phyloP scores from a whole-genome alignment of 1,284 basidiomycete species.

The Trichosporon coremiiforme region DNA sequence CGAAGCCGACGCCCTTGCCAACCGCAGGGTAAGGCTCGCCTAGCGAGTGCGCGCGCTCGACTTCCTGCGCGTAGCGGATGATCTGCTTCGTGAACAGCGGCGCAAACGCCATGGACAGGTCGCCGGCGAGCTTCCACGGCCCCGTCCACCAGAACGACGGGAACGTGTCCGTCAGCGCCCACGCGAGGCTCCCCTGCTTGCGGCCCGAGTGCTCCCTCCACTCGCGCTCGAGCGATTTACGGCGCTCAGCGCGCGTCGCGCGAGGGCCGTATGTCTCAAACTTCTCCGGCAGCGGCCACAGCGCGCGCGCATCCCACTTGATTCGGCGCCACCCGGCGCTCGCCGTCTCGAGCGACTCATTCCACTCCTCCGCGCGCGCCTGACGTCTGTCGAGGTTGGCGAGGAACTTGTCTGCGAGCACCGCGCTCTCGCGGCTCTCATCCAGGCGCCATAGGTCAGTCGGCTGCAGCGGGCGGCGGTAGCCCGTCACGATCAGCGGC shows the following conservation, averaged over 20 bases:
- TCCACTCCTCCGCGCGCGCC: constrained; percentile 47
- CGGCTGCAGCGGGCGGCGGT: constrained; percentile 70
- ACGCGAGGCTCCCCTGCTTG: constrained; percentile 62
- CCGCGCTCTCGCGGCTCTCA: constrained; percentile 44
- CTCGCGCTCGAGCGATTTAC: background rate
- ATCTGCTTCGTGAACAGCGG: constrained; percentile 69
- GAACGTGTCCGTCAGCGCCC: constrained; percentile 73
- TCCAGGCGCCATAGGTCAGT: constrained; percentile 69
- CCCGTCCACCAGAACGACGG: constrained; percentile 72
- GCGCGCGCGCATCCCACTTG: constrained; percentile 59
- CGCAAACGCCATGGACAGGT: constrained; percentile 64
- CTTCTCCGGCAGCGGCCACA: constrained; percentile 57
- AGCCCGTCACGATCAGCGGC: constrained; percentile 66
- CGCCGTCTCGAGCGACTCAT: constrained; percentile 32
- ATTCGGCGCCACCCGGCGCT: constrained; percentile 31
- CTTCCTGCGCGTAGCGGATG: constrained; percentile 67
- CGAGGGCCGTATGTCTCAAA: constrained; percentile 28
- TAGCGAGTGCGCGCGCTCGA: constrained; percentile 46
- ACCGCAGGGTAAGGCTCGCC: constrained; percentile 48
- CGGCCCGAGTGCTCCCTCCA: constrained; percentile 47
- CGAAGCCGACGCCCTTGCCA: constrained; percentile 70
- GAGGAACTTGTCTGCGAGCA: constrained; percentile 32
- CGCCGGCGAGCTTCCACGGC: constrained; percentile 56
- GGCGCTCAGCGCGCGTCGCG: constrained; percentile 21
- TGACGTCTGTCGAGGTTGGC: constrained; percentile 39